Conservation (phyloP, 805 yeast species). For the Kuraishia floccosa region DNA sequence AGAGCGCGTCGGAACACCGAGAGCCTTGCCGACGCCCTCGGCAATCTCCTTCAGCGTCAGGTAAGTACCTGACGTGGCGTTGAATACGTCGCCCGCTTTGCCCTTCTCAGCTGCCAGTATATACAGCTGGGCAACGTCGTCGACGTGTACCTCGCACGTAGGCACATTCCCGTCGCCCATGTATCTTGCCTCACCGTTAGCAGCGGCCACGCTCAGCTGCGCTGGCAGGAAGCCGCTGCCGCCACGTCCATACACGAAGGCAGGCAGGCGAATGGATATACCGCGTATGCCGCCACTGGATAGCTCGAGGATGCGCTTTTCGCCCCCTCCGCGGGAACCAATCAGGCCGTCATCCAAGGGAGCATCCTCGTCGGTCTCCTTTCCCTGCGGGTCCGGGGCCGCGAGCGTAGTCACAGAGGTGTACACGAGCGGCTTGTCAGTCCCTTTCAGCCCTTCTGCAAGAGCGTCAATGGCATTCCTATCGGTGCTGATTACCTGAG, state of each 20-base stretch:
- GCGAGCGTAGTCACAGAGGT: no score
- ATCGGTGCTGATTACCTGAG: no score
- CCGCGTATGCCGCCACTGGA: slow-evolving; percentile 16
- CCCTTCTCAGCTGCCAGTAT: slow-evolving; percentile 14
- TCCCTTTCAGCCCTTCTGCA: no score
- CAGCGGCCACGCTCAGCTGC: slow-evolving; percentile 8
- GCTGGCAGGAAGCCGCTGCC: slow-evolving; percentile 12
- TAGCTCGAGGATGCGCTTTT: slow-evolving; percentile 6
- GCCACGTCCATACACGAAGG: slow-evolving; percentile 23
- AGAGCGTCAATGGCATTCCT: no score
- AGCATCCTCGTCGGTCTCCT: slow-evolving; percentile 6
- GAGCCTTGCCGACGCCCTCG: slow-evolving; percentile 11
- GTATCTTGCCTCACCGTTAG: slow-evolving; percentile 11
- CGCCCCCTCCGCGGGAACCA: slow-evolving; percentile 7
- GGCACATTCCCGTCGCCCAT: slow-evolving; percentile 15
- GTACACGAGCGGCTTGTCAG: no score
- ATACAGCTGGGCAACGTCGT: slow-evolving; percentile 21
- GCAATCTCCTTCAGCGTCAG: slow-evolving; percentile 14
- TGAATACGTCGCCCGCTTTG: slow-evolving; percentile 12
- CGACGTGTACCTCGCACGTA: slow-evolving; percentile 20
- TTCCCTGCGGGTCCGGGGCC: slow-evolving; percentile 5
- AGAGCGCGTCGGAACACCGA: slow-evolving; percentile 7
- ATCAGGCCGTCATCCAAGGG: neutral
- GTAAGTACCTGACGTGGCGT: slow-evolving; percentile 12
- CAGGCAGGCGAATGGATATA: slow-evolving; percentile 15